Percentiles rank a stretch among this genome's conserved stretches.
Conservation (phyloP, 164 flowering plant genomes). For the Cinnamomum micranthum region DNA sequence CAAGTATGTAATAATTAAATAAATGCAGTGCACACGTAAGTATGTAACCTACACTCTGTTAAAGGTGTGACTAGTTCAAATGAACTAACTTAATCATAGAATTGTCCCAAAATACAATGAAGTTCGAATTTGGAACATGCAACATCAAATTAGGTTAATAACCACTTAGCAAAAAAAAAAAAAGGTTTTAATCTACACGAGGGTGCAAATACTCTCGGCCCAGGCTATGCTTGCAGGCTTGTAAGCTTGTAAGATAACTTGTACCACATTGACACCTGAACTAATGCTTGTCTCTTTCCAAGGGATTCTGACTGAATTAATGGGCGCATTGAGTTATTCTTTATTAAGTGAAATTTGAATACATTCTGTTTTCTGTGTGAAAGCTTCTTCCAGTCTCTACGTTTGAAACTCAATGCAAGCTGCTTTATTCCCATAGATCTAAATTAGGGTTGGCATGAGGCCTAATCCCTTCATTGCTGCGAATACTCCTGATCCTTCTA, state of each 20-base stretch:
- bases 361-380: too few relatives aligned
- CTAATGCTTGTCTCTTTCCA: too few relatives aligned
- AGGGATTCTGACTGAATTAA: too few relatives aligned
- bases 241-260: neutral
- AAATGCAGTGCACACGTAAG: neutral
- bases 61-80: neutral
- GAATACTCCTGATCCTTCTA: too few relatives aligned
- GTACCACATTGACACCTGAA: neutral
- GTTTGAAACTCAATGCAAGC: too few relatives aligned
- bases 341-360: too few relatives aligned
- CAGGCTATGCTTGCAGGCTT: neutral
- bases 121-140: neutral
- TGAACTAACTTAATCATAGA: neutral
- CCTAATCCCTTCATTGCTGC: too few relatives aligned
- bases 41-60: neutral
- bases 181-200: neutral
- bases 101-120: neutral
- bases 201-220: neutral
- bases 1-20: neutral
- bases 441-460: too few relatives aligned
- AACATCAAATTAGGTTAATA: too few relatives aligned
- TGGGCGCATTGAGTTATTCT: too few relatives aligned
- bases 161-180: neutral
- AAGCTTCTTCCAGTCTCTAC: too few relatives aligned
- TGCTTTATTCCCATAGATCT: too few relatives aligned